Base-by-base conservation (phyloP, 345 rosid species). In the Limnanthes douglasii region DNA sequence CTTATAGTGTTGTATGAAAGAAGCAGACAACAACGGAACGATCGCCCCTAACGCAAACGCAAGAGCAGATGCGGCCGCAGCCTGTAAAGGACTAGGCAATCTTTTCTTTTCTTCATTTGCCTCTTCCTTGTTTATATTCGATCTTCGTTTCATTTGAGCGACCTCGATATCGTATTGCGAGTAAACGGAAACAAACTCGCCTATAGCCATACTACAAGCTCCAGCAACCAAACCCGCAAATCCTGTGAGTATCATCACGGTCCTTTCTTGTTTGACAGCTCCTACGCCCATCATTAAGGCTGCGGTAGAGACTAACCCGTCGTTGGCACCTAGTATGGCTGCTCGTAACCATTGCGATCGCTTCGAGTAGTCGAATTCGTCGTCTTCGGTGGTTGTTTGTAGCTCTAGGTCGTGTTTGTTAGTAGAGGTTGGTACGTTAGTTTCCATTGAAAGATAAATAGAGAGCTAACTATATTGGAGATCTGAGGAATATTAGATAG, bases 201-300 rank as follows among this genome's bases (percentile, higher is more conserved):
- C 96, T 3, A 86, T 81, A 5, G 94, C 92, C 96, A 86, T 86
- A 69, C 96, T 86, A 34, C 86, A 81, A 8, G 96, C 96, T 1
- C 96, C 96, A 0, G 92, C 94, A 0, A 86, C 84, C 3, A 81
- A 45, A 12, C 96, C 96, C 0, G 96, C 94, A 8, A 86, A 86
- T 5, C 96, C 96, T 0, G 92, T 64, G 10, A 86, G 61, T 25
- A 86, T 66, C 96, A 86, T 86, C 29, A 45, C 65, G 23, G 75
- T 78, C n/a, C 68, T 52, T 50, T 86, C 96, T 54, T 65, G 57
- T 43, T 70, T 86, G 1, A 81, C 84, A 1, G 96, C 92, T 1
- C 94, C 94, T 5, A 86, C 69, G 2, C 96, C 96, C 90, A 86
- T 77, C 86, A 86, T 86, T 16, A 86, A 48, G 0, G 96, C 69